A percentile compares a stretch with the other conserved stretches of the same genome.
phyloP scores from a whole-genome alignment of 2,329 filamentous ascomycete genomes.

The Trichoderma koningii region DNA sequence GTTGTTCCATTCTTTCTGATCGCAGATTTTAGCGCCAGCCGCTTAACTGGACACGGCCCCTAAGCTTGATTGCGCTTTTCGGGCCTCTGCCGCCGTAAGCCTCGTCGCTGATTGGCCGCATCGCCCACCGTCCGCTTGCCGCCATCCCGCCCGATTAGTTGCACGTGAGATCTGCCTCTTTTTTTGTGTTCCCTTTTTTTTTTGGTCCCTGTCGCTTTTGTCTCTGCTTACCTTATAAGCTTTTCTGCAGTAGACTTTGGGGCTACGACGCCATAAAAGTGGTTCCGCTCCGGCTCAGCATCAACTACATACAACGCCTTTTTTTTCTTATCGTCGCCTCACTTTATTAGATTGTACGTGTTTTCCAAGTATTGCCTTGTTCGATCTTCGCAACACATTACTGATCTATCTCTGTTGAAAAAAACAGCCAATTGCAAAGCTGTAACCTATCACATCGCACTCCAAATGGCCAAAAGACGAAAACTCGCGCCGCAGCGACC shows the following conservation, averaged over 20 bases:
- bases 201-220: background rate
- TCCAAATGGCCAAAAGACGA: constrained; percentile 46
- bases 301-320: background rate
- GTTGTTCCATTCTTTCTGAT: no score
- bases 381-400: background rate
- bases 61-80: constrained; percentile 24
- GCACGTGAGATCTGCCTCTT: constrained; percentile 26
- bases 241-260: background rate
- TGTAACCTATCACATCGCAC: background rate
- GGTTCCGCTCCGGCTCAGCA: background rate
- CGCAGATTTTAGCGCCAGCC: constrained; percentile 18
- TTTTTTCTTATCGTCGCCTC: background rate
- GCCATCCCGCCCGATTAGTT: constrained; percentile 27
- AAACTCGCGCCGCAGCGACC: constrained; percentile 39
- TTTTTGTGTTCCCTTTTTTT: background rate
- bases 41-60: constrained; percentile 22
- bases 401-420: no score
- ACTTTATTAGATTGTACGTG: background rate
- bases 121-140: constrained; percentile 20
- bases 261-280: constrained; percentile 3
- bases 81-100: constrained; percentile 9
- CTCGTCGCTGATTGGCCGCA: constrained; percentile 24
- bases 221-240: background rate
- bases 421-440: background rate
- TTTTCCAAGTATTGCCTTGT: no score